Evolutionary conservation across 2,329 filamentous ascomycete species (phyloP).

Genomic region (Ophiocordyceps camponoti-floridani): DNA sequence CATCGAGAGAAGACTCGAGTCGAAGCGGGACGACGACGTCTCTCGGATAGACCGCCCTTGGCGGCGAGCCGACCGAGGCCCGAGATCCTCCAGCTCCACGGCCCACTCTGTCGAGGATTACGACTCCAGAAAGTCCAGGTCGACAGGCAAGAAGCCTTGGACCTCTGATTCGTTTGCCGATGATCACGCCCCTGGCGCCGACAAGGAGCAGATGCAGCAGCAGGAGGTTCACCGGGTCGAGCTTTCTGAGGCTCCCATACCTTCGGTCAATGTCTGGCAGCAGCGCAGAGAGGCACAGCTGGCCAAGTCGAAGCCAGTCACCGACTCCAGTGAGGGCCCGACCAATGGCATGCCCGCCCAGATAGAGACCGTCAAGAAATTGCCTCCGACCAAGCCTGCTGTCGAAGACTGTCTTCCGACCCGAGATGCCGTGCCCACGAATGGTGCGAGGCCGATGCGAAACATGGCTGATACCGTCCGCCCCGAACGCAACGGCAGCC

Average conservation of each 20-base stretch:
- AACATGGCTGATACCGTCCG: conserved; percentile 23
- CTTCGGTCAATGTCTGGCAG: conserved; percentile 76
- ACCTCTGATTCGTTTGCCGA: conserved; percentile 20
- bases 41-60: conserved; percentile 20
- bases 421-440: conserved; percentile 11
- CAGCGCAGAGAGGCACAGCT: conserved; percentile 52
- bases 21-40: conserved; percentile 19
- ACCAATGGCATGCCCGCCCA: conserved; percentile 10
- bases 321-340: conserved; percentile 18
- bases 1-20: conserved; percentile 13
- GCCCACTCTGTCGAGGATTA: conserved; percentile 49
- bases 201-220: conserved; percentile 31
- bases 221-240: conserved; percentile 38
- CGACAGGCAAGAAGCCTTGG: conserved; percentile 43
- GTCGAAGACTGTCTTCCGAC: conserved; percentile 5
- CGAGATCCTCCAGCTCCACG: conserved; percentile 42
- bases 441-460: conserved; percentile 22
- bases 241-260: conserved; percentile 65
- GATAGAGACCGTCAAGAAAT: conserved; percentile 25
- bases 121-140: conserved; percentile 26
- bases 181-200: conserved; percentile 33
- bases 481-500: conserved; percentile 23
- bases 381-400: conserved; percentile 9
- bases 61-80: conserved; percentile 26
- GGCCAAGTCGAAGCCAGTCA: conserved; percentile 27